Conservation (phyloP, 2,329 filamentous ascomycete genomes). For the Furcasterigmium furcatum region DNA sequence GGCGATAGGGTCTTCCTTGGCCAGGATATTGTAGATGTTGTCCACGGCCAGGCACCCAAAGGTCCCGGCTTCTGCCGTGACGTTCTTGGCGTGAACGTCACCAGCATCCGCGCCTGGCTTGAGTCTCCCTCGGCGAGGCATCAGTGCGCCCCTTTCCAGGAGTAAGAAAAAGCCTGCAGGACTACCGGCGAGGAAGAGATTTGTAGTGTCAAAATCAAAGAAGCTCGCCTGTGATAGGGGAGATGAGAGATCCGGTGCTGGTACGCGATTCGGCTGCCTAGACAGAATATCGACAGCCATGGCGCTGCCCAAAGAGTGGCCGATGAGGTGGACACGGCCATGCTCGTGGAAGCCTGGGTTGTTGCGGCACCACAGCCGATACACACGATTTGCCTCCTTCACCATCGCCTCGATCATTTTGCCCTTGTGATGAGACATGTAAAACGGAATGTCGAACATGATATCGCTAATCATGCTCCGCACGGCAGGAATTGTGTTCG, state of each 20-base stretch:
- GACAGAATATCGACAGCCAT: conserved; percentile 93
- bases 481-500: conserved; percentile 85
- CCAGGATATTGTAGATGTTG: conserved; percentile 92
- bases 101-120: conserved; percentile 72
- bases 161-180: conserved; percentile 91
- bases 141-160: conserved; percentile 68
- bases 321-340: conserved; percentile 87
- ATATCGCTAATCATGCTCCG: conserved; percentile 93
- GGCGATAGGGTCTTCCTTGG: conserved; percentile 71
- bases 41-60: conserved; percentile 93
- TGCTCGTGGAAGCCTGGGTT: conserved; percentile 80
- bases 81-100: conserved; percentile 50
- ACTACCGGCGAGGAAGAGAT: conserved; percentile 85
- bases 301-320: conserved; percentile 88
- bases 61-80: conserved; percentile 74
- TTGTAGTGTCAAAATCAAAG: conserved; percentile 90
- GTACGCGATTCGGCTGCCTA: conserved; percentile 74
- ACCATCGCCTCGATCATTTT: conserved; percentile 93
- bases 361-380: conserved; percentile 89
- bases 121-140: conserved; percentile 70
- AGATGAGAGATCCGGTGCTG: conserved; percentile 41
- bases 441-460: conserved; percentile 98
- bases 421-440: conserved; percentile 91
- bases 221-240: conserved; percentile 46
- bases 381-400: conserved; percentile 91